These are phyloP conservation scores for Gyrodon lividus DNA, from an alignment of 768 basidiomycete species.

Conservation along the genomic window DNA sequence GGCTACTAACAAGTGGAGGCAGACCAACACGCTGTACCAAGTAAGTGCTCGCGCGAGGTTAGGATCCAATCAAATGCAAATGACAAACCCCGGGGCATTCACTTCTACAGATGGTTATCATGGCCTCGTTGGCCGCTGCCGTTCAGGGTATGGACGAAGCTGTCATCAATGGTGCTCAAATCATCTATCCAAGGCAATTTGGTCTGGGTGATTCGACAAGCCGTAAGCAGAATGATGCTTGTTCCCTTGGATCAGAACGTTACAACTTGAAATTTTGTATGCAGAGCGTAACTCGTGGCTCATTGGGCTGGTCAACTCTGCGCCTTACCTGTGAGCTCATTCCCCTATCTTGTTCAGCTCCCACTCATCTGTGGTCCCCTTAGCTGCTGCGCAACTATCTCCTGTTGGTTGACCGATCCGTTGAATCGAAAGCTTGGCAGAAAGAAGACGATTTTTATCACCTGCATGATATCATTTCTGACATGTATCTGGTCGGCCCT, in stretches of 20 bases:
- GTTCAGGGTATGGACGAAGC: constrained; percentile 52
- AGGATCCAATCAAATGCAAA: background rate
- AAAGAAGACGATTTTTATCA: constrained; percentile 55
- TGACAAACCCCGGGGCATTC: constrained; percentile 25
- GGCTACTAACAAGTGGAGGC: constrained; percentile 41
- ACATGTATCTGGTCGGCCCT: constrained; percentile 49
- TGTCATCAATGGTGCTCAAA: constrained; percentile 37
- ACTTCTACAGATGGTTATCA: constrained; percentile 43
- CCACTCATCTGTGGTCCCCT: background rate
- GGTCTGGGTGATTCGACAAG: constrained; percentile 35
- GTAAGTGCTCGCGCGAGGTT: constrained; percentile 3
- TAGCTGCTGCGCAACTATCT: constrained; percentile 46
- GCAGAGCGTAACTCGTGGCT: constrained; percentile 57
- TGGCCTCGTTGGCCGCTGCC: constrained; percentile 71
- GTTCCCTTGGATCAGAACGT: background rate
- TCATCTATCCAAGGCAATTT: constrained; percentile 47
- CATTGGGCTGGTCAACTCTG: constrained; percentile 69
- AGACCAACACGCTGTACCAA: constrained; percentile 42
- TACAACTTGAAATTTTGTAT: background rate
- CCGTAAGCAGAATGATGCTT: background rate
- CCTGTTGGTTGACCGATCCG: constrained; percentile 63
- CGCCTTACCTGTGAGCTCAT: constrained; percentile 41
- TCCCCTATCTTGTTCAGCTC: constrained; percentile 2
- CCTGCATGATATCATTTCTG: constrained; percentile 48
- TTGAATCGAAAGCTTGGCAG: constrained; percentile 57